Conservation (phyloP, 768 basidiomycete genomes). For the Crucibulum laeve region DNA sequence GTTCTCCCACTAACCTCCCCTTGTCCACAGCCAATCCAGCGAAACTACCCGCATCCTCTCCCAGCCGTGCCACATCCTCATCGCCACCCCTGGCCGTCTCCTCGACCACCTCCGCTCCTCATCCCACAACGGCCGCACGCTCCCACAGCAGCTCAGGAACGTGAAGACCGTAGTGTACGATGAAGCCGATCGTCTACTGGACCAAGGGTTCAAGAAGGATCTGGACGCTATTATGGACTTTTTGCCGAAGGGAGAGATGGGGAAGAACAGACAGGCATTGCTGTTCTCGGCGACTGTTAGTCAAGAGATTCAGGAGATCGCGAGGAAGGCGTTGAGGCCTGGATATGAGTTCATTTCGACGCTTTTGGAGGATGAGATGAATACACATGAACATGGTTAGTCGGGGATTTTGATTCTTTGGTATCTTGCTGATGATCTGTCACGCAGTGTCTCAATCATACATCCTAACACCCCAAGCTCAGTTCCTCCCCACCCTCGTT, state of each 20-base stretch:
- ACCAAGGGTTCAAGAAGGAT: slow-evolving; percentile 67
- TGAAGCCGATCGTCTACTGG: slow-evolving; percentile 72
- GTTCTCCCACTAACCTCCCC: background rate
- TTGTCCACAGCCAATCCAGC: slow-evolving; percentile 9
- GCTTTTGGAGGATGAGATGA: slow-evolving; percentile 49
- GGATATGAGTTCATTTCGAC: slow-evolving; percentile 53
- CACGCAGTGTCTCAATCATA: slow-evolving; percentile 44
- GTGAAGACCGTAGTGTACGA: slow-evolving; percentile 56
- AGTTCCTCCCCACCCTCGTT: slow-evolving; percentile 35
- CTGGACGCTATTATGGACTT: slow-evolving; percentile 56
- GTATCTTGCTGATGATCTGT: background rate
- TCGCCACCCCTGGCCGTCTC: slow-evolving; percentile 76
- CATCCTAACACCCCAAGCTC: slow-evolving; percentile 34
- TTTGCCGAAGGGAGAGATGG: slow-evolving; percentile 36
- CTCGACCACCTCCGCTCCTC: slow-evolving; percentile 57
- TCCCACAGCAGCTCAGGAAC: slow-evolving; percentile 28
- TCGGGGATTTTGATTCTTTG: background rate
- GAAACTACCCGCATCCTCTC: slow-evolving; percentile 16
- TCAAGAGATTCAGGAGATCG: slow-evolving; percentile 49
- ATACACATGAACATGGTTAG: slow-evolving; percentile 58
- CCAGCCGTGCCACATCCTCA: slow-evolving; percentile 46
- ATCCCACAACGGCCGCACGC: slow-evolving; percentile 3
- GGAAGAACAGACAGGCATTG: slow-evolving; percentile 55
- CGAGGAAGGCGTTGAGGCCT: slow-evolving; percentile 16
- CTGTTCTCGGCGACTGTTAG: slow-evolving; percentile 76